Percentiles rank a stretch among this genome's conserved stretches.
These are phyloP conservation scores for Tricholoma furcatifolium DNA, from an alignment of 768 basidiomycete species.

Conservation along the genomic window DNA sequence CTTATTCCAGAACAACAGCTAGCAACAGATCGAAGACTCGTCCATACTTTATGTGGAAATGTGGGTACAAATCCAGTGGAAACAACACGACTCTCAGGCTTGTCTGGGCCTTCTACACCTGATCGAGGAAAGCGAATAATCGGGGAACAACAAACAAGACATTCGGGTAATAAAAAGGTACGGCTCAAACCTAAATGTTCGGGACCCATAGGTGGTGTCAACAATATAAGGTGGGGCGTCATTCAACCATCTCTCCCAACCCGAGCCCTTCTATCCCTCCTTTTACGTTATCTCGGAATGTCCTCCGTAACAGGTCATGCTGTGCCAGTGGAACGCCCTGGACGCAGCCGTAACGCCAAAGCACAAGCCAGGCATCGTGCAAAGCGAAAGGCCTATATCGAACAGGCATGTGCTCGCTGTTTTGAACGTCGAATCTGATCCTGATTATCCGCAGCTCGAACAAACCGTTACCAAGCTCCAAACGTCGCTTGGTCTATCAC, in stretches of 20 bases:
- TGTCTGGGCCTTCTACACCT: constrained; percentile 31
- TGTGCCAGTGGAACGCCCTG: constrained; percentile 64
- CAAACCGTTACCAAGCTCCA: constrained; percentile 85
- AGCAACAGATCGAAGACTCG: constrained; percentile 11
- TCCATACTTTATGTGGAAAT: constrained; percentile 2
- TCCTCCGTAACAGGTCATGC: constrained; percentile 58
- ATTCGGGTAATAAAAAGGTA: constrained; percentile 31
- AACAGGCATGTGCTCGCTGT: constrained; percentile 54
- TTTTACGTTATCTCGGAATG: constrained; percentile 56
- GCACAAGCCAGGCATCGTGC: constrained; percentile 89
- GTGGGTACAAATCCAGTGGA: constrained; percentile 21
- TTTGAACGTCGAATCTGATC: not conserved
- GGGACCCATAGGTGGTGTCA: constrained; percentile 26
- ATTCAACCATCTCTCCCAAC: constrained; percentile 41
- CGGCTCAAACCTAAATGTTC: constrained; percentile 32
- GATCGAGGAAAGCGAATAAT: constrained; percentile 50
- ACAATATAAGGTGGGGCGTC: constrained; percentile 39
- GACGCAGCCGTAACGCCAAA: constrained; percentile 83
- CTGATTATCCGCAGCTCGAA: constrained; percentile 55
- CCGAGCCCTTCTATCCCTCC: constrained; percentile 47
- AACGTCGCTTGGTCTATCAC: constrained; percentile 65
- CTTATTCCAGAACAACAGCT: constrained; percentile 7
- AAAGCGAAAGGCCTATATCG: constrained; percentile 91
- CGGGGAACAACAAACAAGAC: constrained; percentile 42
- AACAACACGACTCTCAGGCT: constrained; percentile 33